Conservation (phyloP, 2,329 filamentous ascomycete genomes). For the Xylariaceae sp. region DNA sequence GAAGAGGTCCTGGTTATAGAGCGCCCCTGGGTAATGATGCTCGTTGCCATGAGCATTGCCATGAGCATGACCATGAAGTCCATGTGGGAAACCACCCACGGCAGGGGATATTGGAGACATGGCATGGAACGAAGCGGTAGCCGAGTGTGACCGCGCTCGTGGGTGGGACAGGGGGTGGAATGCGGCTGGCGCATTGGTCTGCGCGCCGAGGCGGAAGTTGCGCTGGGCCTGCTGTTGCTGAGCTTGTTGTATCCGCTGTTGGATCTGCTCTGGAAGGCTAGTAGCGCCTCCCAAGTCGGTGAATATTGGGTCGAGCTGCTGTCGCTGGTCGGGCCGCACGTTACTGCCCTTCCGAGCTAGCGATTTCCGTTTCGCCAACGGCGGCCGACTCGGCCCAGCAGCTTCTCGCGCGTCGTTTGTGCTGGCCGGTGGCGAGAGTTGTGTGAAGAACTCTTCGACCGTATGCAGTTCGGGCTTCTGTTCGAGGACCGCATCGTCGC, state of each 20-base stretch:
- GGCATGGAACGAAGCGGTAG: constrained; percentile 37
- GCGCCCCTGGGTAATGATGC: constrained; percentile 32
- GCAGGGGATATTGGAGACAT: constrained; percentile 50
- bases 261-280: constrained; percentile 31
- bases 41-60: too few species aligned
- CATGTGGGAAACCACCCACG: constrained; percentile 23
- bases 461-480: constrained; percentile 88
- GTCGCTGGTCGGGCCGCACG: constrained; percentile 31
- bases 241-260: constrained; percentile 32
- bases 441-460: constrained; percentile 90
- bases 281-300: constrained; percentile 31
- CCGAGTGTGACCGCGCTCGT: constrained; percentile 34
- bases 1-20: constrained; percentile 51
- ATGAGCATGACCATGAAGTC: constrained; percentile 21
- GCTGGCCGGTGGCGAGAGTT: constrained; percentile 60
- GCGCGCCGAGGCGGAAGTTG: constrained; percentile 39
- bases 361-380: constrained; percentile 34
- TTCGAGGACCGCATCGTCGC: constrained; percentile 82
- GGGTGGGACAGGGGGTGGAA: constrained; percentile 40
- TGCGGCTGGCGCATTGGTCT: constrained; percentile 35
- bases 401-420: constrained; percentile 38
- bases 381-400: constrained; percentile 22
- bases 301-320: constrained; percentile 34
- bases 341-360: constrained; percentile 34
- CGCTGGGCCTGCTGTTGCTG: constrained; percentile 37